These are phyloP conservation scores for Phytophthora aleatoria DNA, from an alignment of 352 stramenopile species.

Conservation along the genomic window DNA sequence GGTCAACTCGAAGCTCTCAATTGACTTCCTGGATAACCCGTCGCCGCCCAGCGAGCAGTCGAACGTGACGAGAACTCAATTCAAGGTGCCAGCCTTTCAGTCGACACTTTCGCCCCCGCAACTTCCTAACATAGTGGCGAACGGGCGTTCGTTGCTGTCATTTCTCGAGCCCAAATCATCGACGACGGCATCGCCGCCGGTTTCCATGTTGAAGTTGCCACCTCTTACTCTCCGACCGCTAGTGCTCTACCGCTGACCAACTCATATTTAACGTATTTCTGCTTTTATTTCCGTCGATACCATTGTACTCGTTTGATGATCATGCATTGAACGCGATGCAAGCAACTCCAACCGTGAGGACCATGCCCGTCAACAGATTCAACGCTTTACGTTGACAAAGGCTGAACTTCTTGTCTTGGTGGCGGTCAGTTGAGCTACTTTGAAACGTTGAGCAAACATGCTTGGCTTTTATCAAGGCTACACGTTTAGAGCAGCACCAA, in stretches of 20 bases:
- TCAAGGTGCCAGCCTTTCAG: slow-evolving; percentile 2
- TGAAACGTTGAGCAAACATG: no score
- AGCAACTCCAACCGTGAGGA: not conserved
- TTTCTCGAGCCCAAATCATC: slow-evolving; percentile 26
- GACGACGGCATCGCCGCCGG: not conserved
- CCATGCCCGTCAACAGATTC: slow-evolving; percentile 3
- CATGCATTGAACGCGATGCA: not conserved
- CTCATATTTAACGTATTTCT: slow-evolving; percentile 23
- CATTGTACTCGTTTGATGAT: not conserved
- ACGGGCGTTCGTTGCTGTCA: slow-evolving; percentile 31
- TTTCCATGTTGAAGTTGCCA: slow-evolving; percentile 15
- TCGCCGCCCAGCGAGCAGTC: slow-evolving; percentile 11
- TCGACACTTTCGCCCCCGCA: not conserved
- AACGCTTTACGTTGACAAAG: not conserved
- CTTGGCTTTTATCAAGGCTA: not conserved
- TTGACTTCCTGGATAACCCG: slow-evolving; percentile 62
- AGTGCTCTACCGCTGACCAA: slow-evolving; percentile 28
- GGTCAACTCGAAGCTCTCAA: slow-evolving; percentile 48
- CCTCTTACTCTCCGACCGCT: slow-evolving; percentile 16
- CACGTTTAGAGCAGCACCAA: not conserved
- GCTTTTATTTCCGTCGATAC: not conserved
- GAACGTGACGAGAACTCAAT: not conserved
- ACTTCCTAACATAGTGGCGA: slow-evolving; percentile 4
- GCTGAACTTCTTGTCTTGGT: no score
- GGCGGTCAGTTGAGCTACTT: no score